phyloP scores from a whole-genome alignment of 2,329 filamentous ascomycete genomes.

The Orbilia quercus region DNA sequence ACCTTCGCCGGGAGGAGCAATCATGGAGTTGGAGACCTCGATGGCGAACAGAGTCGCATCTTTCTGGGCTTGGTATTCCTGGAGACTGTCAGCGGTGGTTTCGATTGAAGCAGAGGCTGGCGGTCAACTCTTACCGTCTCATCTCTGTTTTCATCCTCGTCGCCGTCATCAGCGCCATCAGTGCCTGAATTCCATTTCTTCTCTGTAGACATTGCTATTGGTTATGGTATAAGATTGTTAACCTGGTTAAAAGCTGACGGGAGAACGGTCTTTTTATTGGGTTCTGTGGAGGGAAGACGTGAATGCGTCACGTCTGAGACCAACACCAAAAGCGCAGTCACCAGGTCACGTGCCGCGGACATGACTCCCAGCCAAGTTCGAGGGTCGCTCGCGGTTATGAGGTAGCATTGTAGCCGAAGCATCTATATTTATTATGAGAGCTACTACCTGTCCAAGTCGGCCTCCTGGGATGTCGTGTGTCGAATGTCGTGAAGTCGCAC shows the following conservation, averaged over 20 bases:
- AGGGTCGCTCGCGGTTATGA: not conserved
- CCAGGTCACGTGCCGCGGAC: constrained; percentile 50
- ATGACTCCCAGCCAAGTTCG: not conserved
- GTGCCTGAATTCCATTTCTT: constrained; percentile 67
- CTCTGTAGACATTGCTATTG: constrained; percentile 63
- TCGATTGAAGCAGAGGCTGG: not conserved
- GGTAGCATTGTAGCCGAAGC: too few species aligned
- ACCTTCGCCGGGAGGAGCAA: constrained; percentile 63
- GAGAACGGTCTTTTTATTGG: constrained; percentile 15
- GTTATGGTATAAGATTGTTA: not conserved
- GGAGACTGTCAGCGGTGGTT: constrained; percentile 27
- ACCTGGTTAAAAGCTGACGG: not conserved
- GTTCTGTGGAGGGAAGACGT: constrained; percentile 21
- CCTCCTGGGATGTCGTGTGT: not conserved
- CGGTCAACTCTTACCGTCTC: constrained; percentile 72
- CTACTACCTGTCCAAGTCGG: not conserved
- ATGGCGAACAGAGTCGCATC: constrained; percentile 99
- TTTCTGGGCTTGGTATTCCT: constrained; percentile 91
- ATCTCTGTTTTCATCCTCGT: constrained; percentile 75
- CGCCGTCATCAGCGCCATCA: constrained; percentile 72
- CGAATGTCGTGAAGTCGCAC: not conserved
- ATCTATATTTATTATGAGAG: not conserved
- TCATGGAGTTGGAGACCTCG: constrained; percentile 87
- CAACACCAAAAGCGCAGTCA: constrained; percentile 37
- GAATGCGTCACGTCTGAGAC: constrained; percentile 55